Evolutionary conservation across 352 stramenopile species (phyloP).

Genomic region (Pythium dissotocum): DNA sequence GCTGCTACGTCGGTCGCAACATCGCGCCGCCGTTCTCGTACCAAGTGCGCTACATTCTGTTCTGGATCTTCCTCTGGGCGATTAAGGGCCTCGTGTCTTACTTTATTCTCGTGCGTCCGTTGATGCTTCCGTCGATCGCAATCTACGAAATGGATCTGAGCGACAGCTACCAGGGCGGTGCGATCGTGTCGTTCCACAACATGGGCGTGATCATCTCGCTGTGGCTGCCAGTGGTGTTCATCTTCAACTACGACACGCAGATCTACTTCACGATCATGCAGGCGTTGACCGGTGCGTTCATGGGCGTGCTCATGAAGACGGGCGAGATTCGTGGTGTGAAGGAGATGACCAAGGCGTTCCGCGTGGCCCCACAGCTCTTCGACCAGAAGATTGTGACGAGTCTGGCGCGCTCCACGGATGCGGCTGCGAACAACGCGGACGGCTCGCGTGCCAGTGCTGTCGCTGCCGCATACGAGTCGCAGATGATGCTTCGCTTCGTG

Average conservation of each 20-base stretch:
- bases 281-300: constrained; percentile 32
- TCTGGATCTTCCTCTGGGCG: constrained; percentile 40
- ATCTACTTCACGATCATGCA: constrained; percentile 55
- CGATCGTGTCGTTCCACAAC: constrained; percentile 45
- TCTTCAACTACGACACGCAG: constrained; percentile 59
- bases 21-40: constrained; percentile 38
- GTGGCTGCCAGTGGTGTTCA: constrained; percentile 47
- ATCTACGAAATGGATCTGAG: constrained; percentile 44
- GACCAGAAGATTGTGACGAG: constrained; percentile 50
- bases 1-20: constrained; percentile 46
- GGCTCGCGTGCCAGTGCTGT: constrained; percentile 24
- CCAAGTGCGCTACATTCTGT: constrained; percentile 37
- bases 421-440: constrained; percentile 11
- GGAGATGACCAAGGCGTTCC: constrained; percentile 44
- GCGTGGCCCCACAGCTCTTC: constrained; percentile 43
- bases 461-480: constrained; percentile 38
- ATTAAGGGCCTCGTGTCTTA: constrained; percentile 44
- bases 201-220: constrained; percentile 44
- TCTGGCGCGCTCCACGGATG: constrained; percentile 39
- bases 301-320: constrained; percentile 46
- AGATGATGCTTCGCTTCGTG: constrained; percentile 58
- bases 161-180: constrained; percentile 30
- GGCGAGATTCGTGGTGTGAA: constrained; percentile 41
- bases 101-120: constrained; percentile 39
- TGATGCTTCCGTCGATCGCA: constrained; percentile 42